Percentiles rank a stretch among this genome's conserved stretches.
Evolutionary conservation across 2,329 filamentous ascomycete species (phyloP).

Genomic region (Cordyceps militaris): DNA sequence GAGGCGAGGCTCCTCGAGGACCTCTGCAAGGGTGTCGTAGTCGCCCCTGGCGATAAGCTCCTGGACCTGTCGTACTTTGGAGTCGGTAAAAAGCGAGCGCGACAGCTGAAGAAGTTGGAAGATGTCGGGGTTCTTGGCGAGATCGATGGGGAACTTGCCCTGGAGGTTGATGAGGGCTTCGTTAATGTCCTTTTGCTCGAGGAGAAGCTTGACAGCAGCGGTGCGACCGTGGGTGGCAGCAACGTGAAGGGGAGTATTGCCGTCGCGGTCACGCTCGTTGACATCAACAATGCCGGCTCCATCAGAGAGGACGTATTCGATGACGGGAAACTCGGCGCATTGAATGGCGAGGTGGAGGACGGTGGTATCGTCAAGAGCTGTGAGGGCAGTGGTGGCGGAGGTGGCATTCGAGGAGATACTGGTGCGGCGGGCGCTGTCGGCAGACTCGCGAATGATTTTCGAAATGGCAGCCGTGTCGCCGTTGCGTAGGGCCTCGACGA

Average conservation of each 20-base stretch:
- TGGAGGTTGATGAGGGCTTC: conserved; percentile 80
- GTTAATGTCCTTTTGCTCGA: conserved; percentile 79
- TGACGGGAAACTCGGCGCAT: conserved; percentile 84
- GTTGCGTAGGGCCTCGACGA: conserved; percentile 85
- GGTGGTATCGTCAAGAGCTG: conserved; percentile 69
- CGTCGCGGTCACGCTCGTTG: conserved; percentile 86
- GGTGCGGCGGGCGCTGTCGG: conserved; percentile 43
- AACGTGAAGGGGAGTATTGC: conserved; percentile 87
- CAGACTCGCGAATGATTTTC: conserved; percentile 68
- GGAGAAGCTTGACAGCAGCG: conserved; percentile 72
- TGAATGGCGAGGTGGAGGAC: conserved; percentile 92
- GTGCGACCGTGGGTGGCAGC: conserved; percentile 76
- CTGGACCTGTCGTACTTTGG: conserved; percentile 78
- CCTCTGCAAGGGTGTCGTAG: conserved; percentile 69
- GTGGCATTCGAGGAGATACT: conserved; percentile 50
- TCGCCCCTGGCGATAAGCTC: conserved; percentile 64
- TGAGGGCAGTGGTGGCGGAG: conserved; percentile 32
- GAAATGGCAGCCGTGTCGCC: conserved; percentile 89
- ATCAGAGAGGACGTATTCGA: conserved; percentile 88
- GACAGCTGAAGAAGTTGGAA: conserved; percentile 92
- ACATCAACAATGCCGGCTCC: conserved; percentile 64
- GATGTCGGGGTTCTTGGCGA: conserved; percentile 87
- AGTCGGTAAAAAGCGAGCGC: conserved; percentile 81
- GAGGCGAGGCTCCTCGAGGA: conserved; percentile 78
- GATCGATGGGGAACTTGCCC: conserved; percentile 77